phyloP scores from a whole-genome alignment of 2,329 filamentous ascomycete genomes.

The Xylaria sp. region DNA sequence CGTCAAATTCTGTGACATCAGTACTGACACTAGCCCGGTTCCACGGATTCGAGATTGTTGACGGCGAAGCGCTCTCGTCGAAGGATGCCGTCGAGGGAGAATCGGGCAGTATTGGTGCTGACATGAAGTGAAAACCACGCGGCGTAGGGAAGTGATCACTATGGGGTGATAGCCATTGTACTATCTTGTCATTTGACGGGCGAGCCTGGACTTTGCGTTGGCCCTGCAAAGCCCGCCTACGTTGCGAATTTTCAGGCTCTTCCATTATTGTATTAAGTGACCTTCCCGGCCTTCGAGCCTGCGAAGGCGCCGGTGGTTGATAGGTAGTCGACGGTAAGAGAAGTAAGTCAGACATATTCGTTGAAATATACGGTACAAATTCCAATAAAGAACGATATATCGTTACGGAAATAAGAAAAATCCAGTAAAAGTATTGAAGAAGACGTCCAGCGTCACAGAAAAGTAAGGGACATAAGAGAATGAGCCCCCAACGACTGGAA shows the following conservation, averaged over 20 bases:
- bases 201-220: slow-evolving; percentile 46
- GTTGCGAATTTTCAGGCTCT: slow-evolving; percentile 57
- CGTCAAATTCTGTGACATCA: slow-evolving; percentile 80
- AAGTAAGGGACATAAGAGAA: slow-evolving; percentile 45
- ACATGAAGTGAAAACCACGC: slow-evolving; percentile 72
- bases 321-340: slow-evolving; percentile 57
- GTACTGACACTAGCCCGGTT: slow-evolving; percentile 71
- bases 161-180: slow-evolving; percentile 68
- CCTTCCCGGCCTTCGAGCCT: slow-evolving; percentile 64
- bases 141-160: slow-evolving; percentile 78
- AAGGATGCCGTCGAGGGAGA: slow-evolving; percentile 67
- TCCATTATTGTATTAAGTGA: slow-evolving; percentile 75
- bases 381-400: slow-evolving; percentile 38
- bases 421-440: slow-evolving; percentile 45
- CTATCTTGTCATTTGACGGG: slow-evolving; percentile 61
- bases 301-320: slow-evolving; percentile 63
- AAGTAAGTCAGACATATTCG: slow-evolving; percentile 60
- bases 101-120: slow-evolving; percentile 70
- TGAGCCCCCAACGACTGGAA: slow-evolving; percentile 55
- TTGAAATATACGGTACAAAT: slow-evolving; percentile 43
- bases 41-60: slow-evolving; percentile 70
- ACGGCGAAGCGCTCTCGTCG: slow-evolving; percentile 60
- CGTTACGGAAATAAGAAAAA: slow-evolving; percentile 28
- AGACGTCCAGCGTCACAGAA: slow-evolving; percentile 50
- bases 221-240: slow-evolving; percentile 44